These are phyloP conservation scores for Thielaviopsis euricoi DNA, from an alignment of 2,329 filamentous ascomycete species.

Conservation along the genomic window DNA sequence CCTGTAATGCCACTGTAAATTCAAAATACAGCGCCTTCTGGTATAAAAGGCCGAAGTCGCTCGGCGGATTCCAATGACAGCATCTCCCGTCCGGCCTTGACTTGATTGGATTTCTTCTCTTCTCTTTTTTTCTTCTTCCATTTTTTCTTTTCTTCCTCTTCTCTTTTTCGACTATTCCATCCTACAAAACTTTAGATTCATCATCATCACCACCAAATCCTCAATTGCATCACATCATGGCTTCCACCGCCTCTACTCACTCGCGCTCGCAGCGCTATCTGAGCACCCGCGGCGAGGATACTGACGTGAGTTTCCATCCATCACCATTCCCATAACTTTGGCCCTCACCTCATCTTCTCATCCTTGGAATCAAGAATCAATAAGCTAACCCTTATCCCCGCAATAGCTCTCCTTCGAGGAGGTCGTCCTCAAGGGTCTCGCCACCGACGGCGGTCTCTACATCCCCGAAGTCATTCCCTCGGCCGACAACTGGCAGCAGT, in stretches of 20 bases:
- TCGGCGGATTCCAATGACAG: not conserved
- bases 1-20: too few relatives aligned
- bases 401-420: constrained; percentile 72
- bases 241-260: constrained; percentile 25
- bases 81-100: not conserved
- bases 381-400: constrained; percentile 6
- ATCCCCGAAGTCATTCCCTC: constrained; percentile 68
- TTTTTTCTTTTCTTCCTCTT: not conserved
- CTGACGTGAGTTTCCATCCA: constrained; percentile 24
- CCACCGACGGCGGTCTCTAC: constrained; percentile 74
- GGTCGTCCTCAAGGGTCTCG: constrained; percentile 77
- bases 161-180: not conserved
- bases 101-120: not conserved
- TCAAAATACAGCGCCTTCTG: too few relatives aligned
- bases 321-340: too few relatives aligned
- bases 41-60: not conserved
- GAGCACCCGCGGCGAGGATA: constrained; percentile 34
- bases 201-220: constrained; percentile 1
- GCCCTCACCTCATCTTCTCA: too few relatives aligned
- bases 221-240: constrained; percentile 21
- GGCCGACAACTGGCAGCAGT: constrained; percentile 49
- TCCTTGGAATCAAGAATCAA: too few relatives aligned
- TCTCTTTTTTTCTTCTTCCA: not conserved
- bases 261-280: constrained; percentile 32
- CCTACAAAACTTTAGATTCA: constrained; percentile 3